Conservation (phyloP, 352 stramenopile genomes). For the Phytophthora tentaculata region DNA sequence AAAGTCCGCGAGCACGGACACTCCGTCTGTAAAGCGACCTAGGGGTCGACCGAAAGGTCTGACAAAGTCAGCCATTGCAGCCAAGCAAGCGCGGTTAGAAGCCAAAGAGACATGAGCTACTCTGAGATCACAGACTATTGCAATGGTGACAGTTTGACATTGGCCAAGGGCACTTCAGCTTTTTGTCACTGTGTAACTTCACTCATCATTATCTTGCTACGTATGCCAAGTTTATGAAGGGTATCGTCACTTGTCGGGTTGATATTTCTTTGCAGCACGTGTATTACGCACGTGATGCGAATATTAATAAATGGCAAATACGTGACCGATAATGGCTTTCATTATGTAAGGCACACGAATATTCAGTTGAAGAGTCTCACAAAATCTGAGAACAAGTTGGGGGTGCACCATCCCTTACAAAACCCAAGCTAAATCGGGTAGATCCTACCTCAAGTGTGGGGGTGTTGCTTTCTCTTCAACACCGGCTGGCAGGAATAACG, state of each 20-base stretch:
- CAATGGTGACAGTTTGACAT: constrained; percentile 19
- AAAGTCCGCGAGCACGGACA: constrained; percentile 3
- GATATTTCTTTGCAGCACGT: too few species aligned
- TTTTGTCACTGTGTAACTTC: background rate
- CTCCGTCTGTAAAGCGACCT: constrained; percentile 15
- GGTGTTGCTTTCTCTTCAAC: constrained; percentile 31
- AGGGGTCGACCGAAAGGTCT: constrained; percentile 32
- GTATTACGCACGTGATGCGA: too few species aligned
- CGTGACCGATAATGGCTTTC: too few species aligned
- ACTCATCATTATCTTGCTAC: constrained; percentile 6
- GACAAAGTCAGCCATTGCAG: constrained; percentile 29
- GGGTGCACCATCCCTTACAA: constrained; percentile 34
- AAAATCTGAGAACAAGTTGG: constrained; percentile 25
- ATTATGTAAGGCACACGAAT: constrained; percentile 35
- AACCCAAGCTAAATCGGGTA: constrained; percentile 31
- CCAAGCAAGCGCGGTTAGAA: constrained; percentile 20
- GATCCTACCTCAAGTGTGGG: constrained; percentile 35
- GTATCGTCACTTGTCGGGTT: constrained; percentile 1
- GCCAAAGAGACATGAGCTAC: constrained; percentile 5
- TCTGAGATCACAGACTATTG: too few species aligned
- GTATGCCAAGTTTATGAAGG: constrained; percentile 13
- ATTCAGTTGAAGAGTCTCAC: constrained; percentile 30
- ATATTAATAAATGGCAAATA: too few species aligned
- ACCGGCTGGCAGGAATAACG: background rate
- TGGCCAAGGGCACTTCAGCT: constrained; percentile 1